Base-by-base conservation (phyloP, 1,284 basidiomycete species). In the Dichomitus squalens region DNA sequence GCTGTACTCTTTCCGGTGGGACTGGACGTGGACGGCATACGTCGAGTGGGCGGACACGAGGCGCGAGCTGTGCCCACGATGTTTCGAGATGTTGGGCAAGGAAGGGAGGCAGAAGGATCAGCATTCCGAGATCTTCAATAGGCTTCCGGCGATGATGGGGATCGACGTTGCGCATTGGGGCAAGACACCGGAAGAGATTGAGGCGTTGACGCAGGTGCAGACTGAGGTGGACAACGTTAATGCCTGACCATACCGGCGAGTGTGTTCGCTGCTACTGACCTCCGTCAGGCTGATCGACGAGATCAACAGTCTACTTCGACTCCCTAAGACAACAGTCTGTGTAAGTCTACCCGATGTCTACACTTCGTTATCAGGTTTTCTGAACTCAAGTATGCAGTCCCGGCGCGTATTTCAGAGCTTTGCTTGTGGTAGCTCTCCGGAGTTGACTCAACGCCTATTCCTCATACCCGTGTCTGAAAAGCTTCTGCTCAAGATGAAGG, bases 141-240 rank as follows among this genome's bases (percentile, higher is more conserved):
- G 35, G 35, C 23, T 61, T 34, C 55, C 59, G 27, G 34, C 20
- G 7, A 40, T 60, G 40, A 53, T 60, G 54, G 58, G 58, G 7
- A 47, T 60, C 6, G 49, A 41, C 14, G 49, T 51, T 8, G 52
- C 56, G 16, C 41, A 29, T 18, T 44, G 41, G 41, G 41, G 41
- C 4, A 18, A 46, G 46, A 33, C 41, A 16, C 25, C 23, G 41
- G 41, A 25, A n/a, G 41, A 44, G 41, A 44, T 44, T n/a, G 41
- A 29, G 41, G 16, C 16, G 16, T 44, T 44, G 25, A 18, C 25
- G 23, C 25, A 29, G 25, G 16, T 25, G 6, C 31, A 33, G 23
- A 25, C 16, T 27, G 41, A 5, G 23, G 23, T 1, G 25, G 41
- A 16, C 23, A 21, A 43, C n/a, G n/a, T 21, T 25, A 25, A 27